Conservation (phyloP, 2,329 filamentous ascomycete species). For the Hymenoscyphus repandus region DNA sequence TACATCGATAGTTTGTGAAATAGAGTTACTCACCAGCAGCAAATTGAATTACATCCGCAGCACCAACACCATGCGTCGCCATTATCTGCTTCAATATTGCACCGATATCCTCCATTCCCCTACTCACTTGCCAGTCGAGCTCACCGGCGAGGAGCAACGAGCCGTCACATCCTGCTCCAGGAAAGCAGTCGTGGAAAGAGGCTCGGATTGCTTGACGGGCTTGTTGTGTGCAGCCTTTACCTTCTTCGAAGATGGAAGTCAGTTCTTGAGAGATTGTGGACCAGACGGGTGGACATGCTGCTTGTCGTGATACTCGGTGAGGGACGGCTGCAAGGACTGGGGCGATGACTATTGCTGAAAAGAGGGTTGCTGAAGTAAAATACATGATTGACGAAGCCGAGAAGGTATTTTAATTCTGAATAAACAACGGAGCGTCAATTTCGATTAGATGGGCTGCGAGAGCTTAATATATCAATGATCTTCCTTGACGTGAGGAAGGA, state of each 20-base stretch:
- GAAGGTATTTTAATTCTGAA: no score
- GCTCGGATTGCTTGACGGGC: not conserved
- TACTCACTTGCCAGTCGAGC: not conserved
- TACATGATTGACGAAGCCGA: no score
- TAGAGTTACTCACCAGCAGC: not conserved
- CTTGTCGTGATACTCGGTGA: not conserved
- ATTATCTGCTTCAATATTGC: not conserved
- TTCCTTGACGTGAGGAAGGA: no score
- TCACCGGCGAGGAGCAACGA: not conserved
- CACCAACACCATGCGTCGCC: not conserved
- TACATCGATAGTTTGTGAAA: not conserved
- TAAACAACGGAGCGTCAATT: no score
- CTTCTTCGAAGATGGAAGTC: not conserved
- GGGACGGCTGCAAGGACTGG: not conserved
- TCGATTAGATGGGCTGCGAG: no score
- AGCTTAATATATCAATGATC: no score
- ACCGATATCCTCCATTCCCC: not conserved
- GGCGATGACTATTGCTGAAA: not conserved
- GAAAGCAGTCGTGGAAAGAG: slow-evolving; percentile 4
- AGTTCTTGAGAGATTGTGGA: not conserved
- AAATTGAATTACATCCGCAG: slow-evolving; percentile 1
- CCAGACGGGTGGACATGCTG: slow-evolving; percentile 1
- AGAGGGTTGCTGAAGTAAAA: not conserved
- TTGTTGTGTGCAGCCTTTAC: not conserved
- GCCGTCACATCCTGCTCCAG: not conserved